A percentile compares a stretch with the other conserved stretches of the same genome.
Conservation (phyloP, 345 rosid genomes). For the Brassica napus region Da-Ae NC_063441.1:2181501-2182000, state of each 20-base stretch:
- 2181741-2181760: background rate
- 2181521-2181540: background rate
- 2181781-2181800: background rate
- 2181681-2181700: background rate
- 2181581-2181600: background rate
- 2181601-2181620: background rate
- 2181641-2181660: background rate
- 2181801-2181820: background rate
- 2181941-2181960: background rate
- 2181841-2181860: background rate
- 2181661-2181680: background rate
- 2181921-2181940: background rate
- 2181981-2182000: background rate
- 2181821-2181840: background rate
- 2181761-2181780: background rate
- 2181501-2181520: background rate
- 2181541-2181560: constrained; percentile 8
- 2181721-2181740: background rate
- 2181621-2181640: background rate
- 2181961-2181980: background rate
- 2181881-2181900: background rate
- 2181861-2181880: background rate
- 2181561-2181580: background rate
- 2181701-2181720: background rate
- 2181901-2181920: background rate